Evolutionary conservation across 1,284 basidiomycete species (phyloP), one percentile per base, ranked within the genome.

Genomic region (Apiotrichum akiyoshidainum): DNA sequence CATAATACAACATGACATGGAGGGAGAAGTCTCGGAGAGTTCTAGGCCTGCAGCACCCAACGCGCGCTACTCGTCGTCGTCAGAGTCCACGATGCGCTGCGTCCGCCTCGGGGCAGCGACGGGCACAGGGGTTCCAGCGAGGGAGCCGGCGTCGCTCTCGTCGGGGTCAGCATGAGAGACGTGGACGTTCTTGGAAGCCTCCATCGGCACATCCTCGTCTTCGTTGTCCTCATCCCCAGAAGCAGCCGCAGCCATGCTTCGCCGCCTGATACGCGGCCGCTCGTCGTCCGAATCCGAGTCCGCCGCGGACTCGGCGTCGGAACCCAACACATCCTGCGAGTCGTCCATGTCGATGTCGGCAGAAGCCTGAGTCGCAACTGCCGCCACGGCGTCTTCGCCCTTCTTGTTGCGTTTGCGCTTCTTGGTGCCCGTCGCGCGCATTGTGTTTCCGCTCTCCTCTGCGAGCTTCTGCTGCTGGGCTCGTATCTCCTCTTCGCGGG

Each of bases 401-500:
- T 61, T 58, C 2, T 53, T 45, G 46, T 60, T 65, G 37, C 65
- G 61, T 59, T 71, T 75, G 45, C 72, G 64, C 55, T 73, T 72
- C 65, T 71, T 74, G 26, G 66, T 76, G 34, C 71, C 61, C 52
- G n/a, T 55, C 47, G 49, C 48, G 50, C 60, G 66, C 65, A 69
- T 67, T n/a, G 48, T 56, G 19, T 59, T 63, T 5, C 67, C 71
- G 14, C 55, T 60, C 68, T 81, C 72, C 42, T 78, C 78, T 34
- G 85, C 83, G 48, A 82, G 80, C 52, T 70, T 71, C 46, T 80
- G 79, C 63, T 81, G 83, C 69, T 79, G 80, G 65, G 80, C 79
- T 51, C 85, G 77, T 48, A 85, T 70, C 58, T 70, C 79, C 63
- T 82, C 84, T 75, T 94, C 91, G 65, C 82, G 83, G 68, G 83